Evolutionary conservation across 306 rosid species (phyloP).

Genomic region (Echinosophora koreensis): DNA sequence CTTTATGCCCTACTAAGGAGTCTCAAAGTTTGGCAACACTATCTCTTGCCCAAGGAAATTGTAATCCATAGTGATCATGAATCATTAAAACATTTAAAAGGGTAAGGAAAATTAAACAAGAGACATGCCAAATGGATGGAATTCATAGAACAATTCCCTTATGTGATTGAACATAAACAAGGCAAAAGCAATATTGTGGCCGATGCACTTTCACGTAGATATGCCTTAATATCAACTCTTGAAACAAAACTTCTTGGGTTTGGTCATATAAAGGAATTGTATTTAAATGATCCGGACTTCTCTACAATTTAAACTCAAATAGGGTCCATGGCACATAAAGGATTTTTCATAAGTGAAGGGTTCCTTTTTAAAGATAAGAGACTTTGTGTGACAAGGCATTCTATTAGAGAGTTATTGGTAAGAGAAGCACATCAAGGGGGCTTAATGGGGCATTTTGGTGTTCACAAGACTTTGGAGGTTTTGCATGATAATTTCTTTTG

Average conservation of each 20-base stretch:
- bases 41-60: neutral
- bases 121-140: neutral
- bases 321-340: neutral
- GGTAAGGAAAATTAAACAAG: neutral
- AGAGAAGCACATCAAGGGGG: neutral
- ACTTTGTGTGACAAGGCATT: neutral
- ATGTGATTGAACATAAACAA: neutral
- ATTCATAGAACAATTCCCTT: neutral
- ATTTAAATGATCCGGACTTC: no score
- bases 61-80: neutral
- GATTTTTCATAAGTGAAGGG: neutral
- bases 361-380: neutral
- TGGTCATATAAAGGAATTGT: neutral
- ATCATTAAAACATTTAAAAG: neutral
- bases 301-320: no score
- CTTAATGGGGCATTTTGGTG: neutral
- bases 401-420: neutral
- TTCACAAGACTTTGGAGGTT: neutral
- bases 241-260: neutral
- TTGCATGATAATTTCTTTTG: neutral
- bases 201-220: neutral
- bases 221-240: neutral
- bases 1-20: neutral
- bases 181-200: neutral
- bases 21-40: neutral